A percentile compares a stretch with the other conserved stretches of the same genome.
Evolutionary conservation across 495 filamentous ascomycete genomes (phyloP).

Genomic region (Filosporella fistucella): DNA sequence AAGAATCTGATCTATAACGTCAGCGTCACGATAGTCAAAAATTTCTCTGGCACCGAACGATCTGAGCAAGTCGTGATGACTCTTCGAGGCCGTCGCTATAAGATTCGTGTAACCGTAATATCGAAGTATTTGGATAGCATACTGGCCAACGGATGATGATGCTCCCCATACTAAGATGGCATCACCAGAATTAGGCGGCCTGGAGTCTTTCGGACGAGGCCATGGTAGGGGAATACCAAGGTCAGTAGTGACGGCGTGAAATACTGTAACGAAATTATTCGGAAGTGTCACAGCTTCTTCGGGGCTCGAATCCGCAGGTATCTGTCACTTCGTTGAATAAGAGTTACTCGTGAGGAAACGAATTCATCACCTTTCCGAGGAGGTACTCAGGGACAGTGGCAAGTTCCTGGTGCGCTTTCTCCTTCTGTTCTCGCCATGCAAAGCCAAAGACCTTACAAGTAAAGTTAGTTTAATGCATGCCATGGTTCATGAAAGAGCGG

Average conservation of each 20-base stretch:
- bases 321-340: constrained; percentile 24
- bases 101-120: constrained; percentile 45
- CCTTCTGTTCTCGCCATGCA: constrained; percentile 28
- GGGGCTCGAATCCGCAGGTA: constrained; percentile 32
- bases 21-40: constrained; percentile 41
- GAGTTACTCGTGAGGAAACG: not conserved
- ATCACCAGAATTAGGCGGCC: constrained; percentile 23
- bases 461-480: not conserved
- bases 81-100: constrained; percentile 39
- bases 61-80: constrained; percentile 36
- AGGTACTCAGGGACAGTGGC: constrained; percentile 25
- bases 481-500: not conserved
- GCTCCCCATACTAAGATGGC: constrained; percentile 51
- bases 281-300: constrained; percentile 44
- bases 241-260: constrained; percentile 39
- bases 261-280: constrained; percentile 48
- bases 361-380: constrained; percentile 28
- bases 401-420: constrained; percentile 43
- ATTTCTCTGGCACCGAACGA: constrained; percentile 34
- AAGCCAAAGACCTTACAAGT: constrained; percentile 41
- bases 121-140: constrained; percentile 41
- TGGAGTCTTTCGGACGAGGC: constrained; percentile 33
- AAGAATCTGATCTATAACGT: constrained; percentile 32
- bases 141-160: constrained; percentile 44
- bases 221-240: constrained; percentile 41